These are phyloP conservation scores for Fusarium neocosmosporiellum DNA, from an alignment of 2,329 filamentous ascomycete species.

Conservation along the genomic window DNA sequence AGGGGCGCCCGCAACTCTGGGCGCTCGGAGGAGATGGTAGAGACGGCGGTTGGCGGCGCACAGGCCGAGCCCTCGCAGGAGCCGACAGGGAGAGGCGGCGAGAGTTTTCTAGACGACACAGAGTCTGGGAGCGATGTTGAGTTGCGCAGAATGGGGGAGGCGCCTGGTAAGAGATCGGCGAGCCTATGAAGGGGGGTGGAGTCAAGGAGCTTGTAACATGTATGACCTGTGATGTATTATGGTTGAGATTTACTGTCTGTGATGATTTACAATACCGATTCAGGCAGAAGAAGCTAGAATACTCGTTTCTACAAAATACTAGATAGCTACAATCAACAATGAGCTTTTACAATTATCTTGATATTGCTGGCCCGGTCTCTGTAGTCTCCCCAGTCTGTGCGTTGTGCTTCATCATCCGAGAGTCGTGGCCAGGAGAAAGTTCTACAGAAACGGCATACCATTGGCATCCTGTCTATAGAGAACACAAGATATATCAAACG, in stretches of 20 bases:
- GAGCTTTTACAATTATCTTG: neutral
- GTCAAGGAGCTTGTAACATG: neutral
- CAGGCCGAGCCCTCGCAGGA: slow-evolving; percentile 11
- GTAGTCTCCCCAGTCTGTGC: neutral
- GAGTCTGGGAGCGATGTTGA: slow-evolving; percentile 51
- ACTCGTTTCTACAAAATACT: neutral
- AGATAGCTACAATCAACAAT: neutral
- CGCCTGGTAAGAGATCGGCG: slow-evolving; percentile 39
- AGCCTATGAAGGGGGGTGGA: slow-evolving; percentile 28
- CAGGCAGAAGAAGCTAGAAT: neutral
- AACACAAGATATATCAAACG: too few species aligned
- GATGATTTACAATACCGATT: slow-evolving; percentile 7
- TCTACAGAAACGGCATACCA: neutral
- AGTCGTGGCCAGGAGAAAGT: neutral
- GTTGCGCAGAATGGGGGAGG: slow-evolving; percentile 44
- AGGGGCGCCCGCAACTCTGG: neutral
- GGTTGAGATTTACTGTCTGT: slow-evolving; percentile 13
- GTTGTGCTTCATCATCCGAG: neutral
- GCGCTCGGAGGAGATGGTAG: slow-evolving; percentile 24
- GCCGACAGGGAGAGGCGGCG: slow-evolving; percentile 21
- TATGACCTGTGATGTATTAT: slow-evolving; percentile 12
- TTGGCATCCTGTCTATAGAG: neutral
- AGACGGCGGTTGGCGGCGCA: slow-evolving; percentile 5
- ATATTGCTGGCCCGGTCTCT: neutral
- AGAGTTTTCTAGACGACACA: slow-evolving; percentile 44